Conservation (phyloP, 1,139 yeast genomes). For the Blastobotrys malaysiensis region DNA sequence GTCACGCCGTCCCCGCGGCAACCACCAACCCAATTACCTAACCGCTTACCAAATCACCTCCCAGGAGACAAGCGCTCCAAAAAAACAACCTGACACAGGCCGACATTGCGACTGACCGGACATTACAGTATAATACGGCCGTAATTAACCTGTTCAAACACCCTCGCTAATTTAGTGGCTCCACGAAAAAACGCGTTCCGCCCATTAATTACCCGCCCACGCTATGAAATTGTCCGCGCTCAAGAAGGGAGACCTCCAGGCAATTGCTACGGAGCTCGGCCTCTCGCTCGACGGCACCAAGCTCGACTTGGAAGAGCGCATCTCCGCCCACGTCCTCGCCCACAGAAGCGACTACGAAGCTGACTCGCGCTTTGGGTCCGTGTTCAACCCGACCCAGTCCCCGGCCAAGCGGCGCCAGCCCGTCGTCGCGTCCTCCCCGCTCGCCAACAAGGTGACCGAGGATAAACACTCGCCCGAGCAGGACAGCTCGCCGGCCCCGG, state of each 20-base stretch:
- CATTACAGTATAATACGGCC: background rate
- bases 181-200: too few relatives aligned
- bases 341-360: slow-evolving; percentile 15
- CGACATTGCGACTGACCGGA: background rate
- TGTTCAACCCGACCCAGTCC: slow-evolving; percentile 5
- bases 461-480: slow-evolving; percentile 14
- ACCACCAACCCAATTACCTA: background rate
- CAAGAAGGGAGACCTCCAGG: slow-evolving; percentile 35
- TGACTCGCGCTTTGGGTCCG: slow-evolving; percentile 22
- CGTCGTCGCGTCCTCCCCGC: slow-evolving; percentile 5
- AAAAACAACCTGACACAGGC: background rate
- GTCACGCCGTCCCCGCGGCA: background rate
- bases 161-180: background rate
- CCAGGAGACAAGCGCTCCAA: too few relatives aligned
- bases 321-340: slow-evolving; percentile 19
- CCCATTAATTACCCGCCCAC: too few relatives aligned
- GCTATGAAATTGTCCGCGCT: slow-evolving; percentile 15
- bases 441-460: slow-evolving; percentile 9
- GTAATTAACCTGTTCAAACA: background rate
- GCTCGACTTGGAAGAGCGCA: slow-evolving; percentile 27
- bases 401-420: background rate
- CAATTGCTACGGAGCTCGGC: slow-evolving; percentile 33
- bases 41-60: too few relatives aligned
- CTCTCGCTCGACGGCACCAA: slow-evolving; percentile 27
- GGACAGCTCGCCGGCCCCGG: slow-evolving; percentile 14